Evolutionary conservation across 306 rosid species (phyloP), one percentile per base, ranked within the genome.

Genomic region (Inga leiocalycina): DNA sequence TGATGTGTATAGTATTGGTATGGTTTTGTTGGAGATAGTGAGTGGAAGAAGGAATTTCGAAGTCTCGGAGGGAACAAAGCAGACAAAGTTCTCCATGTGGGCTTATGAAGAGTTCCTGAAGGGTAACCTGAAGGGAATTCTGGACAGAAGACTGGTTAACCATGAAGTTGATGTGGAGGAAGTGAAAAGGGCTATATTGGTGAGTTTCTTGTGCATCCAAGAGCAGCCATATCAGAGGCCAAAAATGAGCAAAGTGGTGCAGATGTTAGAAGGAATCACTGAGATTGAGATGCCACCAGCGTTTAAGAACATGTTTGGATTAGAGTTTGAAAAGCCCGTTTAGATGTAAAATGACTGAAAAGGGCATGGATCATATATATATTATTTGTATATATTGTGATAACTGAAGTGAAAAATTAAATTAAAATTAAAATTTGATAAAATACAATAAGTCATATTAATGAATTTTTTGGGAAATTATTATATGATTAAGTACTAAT

Each of bases 131-230:
- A 78, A 16, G 45, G 90, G 49, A 24, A 80, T 95, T 76, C 11
- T 93, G 19, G 97, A 95, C 87, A 89, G 78, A 82, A 95, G 94
- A 81, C 84, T 93, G 13, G 81, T 43, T 35, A 86, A 76, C 20
- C 59, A 74, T 74, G 97, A 85, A 43, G 71, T 94, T 32, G 89
- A 94, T 54, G 81, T 91, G 90, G 94, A 87, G 66, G 93, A 93
- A 88, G 90, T 87, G 30, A 78, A 5, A 57, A 84, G 97, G 76
- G 91, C 88, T 4, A 79, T 95, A 84, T 84, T 87, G 45, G 94
- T 91, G 37, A 73, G 94, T 83, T 95, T 95, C 81, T 93, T 97
- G 98, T 95, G 98, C 94, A 93, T 93, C 56, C 98, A 93, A 69
- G 97, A 93, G 79, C 97, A 86, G 56, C 97, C 98, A 4, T 91